A percentile compares a stretch with the other conserved stretches of the same genome.
These are phyloP conservation scores for Neurospora hispaniola DNA, from an alignment of 495 filamentous ascomycete species.

Conservation along the genomic window DNA sequence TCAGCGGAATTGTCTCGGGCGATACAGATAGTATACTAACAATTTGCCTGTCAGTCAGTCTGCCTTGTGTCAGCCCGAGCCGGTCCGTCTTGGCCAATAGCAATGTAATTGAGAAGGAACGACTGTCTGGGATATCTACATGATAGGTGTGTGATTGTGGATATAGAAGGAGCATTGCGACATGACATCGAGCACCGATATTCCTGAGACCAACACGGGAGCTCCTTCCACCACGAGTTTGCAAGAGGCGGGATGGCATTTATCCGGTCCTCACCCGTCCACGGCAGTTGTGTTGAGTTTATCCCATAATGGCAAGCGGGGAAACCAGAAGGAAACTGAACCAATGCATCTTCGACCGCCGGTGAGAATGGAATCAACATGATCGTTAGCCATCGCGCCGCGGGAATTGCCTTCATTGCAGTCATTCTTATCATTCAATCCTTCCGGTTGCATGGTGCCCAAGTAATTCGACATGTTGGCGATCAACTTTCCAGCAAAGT, in stretches of 20 bases:
- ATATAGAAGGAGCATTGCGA: neutral
- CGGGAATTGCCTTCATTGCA: neutral
- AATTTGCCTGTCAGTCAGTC: too few relatives aligned
- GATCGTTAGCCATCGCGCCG: conserved; percentile 8
- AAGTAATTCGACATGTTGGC: conserved; percentile 3
- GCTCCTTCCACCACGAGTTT: neutral
- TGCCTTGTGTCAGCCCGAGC: too few relatives aligned
- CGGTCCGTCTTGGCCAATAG: too few relatives aligned
- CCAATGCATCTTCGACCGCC: neutral
- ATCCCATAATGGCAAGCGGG: too few relatives aligned
- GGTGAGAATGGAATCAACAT: conserved; percentile 1
- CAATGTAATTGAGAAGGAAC: too few relatives aligned
- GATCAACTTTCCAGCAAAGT: neutral
- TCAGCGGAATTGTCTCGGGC: too few relatives aligned
- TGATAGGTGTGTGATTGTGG: too few relatives aligned
- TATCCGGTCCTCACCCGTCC: neutral
- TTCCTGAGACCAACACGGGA: neutral
- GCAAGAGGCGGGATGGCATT: neutral
- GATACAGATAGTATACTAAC: too few relatives aligned
- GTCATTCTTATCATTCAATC: conserved; percentile 5
- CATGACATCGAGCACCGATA: neutral
- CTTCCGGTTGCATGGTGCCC: neutral
- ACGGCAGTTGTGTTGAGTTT: neutral
- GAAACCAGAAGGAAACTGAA: too few relatives aligned
- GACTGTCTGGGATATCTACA: too few relatives aligned